Conservation (phyloP, 1,284 basidiomycete genomes). For the Cutaneotrichosporon dermatis region DNA sequence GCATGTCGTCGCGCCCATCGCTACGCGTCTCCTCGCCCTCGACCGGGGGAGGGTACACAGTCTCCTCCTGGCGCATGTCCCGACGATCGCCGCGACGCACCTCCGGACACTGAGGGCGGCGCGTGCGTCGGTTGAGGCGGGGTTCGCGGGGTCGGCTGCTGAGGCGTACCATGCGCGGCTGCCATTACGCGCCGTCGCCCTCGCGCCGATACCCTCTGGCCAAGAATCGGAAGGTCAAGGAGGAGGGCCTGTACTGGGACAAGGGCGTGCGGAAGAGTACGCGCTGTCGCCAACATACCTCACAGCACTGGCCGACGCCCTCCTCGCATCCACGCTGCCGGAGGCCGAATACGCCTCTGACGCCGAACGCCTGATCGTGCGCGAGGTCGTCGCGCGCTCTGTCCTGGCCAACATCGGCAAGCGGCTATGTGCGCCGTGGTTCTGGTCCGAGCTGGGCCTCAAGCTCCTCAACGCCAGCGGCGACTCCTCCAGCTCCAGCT, state of each 20-base stretch:
- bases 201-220: background rate
- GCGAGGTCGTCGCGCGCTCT: constrained; percentile 48
- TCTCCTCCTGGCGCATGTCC: constrained; percentile 30
- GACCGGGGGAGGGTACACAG: constrained; percentile 14
- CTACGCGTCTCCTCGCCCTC: constrained; percentile 22
- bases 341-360: constrained; percentile 38
- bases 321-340: constrained; percentile 44
- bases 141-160: constrained; percentile 1
- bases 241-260: too few relatives aligned
- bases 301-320: constrained; percentile 40
- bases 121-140: constrained; percentile 4
- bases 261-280: constrained; percentile 9
- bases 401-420: constrained; percentile 42
- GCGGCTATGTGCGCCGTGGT: constrained; percentile 47
- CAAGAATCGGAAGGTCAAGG: too few relatives aligned
- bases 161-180: constrained; percentile 35
- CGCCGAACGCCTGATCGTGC: constrained; percentile 44
- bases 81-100: constrained; percentile 28
- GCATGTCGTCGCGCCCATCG: constrained; percentile 16
- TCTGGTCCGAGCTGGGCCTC: constrained; percentile 34
- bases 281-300: constrained; percentile 42
- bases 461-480: constrained; percentile 1
- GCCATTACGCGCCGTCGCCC: constrained; percentile 20
- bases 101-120: constrained; percentile 26
- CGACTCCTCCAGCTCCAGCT: too few relatives aligned